A percentile compares a stretch with the other conserved stretches of the same genome.
Evolutionary conservation across 306 rosid genomes (phyloP).

Genomic region (Trichosanthes truncata): DNA sequence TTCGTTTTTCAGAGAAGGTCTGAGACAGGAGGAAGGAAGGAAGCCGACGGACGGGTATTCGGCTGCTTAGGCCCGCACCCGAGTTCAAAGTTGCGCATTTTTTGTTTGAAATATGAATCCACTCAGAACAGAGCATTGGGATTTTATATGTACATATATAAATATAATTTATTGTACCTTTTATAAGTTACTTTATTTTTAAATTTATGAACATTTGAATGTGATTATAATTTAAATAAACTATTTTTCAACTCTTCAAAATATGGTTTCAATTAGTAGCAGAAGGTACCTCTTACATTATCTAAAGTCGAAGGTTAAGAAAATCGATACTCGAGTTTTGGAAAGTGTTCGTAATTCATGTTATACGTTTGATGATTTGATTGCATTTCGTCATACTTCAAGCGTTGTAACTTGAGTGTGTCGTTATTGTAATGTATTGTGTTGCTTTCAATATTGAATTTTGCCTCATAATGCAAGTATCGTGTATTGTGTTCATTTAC

Average conservation of each 20-base stretch:
- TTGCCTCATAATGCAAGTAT: background rate
- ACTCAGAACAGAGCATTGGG: background rate
- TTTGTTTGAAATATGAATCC: background rate
- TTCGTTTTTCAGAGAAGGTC: constrained; percentile 15
- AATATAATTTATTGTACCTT: background rate
- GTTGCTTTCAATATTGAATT: background rate
- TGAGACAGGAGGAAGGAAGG: background rate
- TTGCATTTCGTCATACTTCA: background rate
- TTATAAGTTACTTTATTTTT: background rate
- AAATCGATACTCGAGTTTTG: too few relatives aligned
- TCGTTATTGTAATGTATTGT: background rate
- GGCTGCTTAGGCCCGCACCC: constrained; percentile 22
- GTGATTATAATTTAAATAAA: too few relatives aligned
- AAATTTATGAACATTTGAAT: background rate
- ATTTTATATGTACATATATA: background rate
- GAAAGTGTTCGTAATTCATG: too few relatives aligned
- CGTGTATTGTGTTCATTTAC: background rate
- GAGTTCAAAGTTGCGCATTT: background rate
- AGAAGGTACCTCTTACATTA: too few relatives aligned
- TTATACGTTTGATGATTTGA: too few relatives aligned
- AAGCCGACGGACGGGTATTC: constrained; percentile 22
- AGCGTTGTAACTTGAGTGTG: too few relatives aligned
- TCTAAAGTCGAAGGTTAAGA: too few relatives aligned
- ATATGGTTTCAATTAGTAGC: too few relatives aligned
- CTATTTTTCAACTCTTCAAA: too few relatives aligned